Conservation (phyloP, 2,329 filamentous ascomycete genomes). For the Xenosphaeropsis pyriputrescens region DNA sequence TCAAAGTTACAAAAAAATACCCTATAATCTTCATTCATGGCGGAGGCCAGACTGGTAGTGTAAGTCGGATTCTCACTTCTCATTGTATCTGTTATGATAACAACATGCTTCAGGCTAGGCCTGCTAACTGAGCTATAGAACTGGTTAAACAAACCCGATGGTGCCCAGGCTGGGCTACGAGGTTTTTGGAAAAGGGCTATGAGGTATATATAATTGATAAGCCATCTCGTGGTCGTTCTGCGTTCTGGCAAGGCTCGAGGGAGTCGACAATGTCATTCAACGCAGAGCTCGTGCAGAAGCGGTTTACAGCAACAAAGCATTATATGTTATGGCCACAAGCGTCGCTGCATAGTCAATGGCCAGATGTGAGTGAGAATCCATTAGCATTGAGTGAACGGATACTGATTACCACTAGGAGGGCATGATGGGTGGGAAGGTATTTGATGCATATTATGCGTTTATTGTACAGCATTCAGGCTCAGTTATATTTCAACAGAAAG, state of each 20-base stretch:
- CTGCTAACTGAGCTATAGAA: slow-evolving; percentile 12
- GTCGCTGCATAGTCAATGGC: slow-evolving; percentile 23
- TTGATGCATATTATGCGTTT: slow-evolving; percentile 20
- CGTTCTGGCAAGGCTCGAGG: not conserved
- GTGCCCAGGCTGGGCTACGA: slow-evolving; percentile 28
- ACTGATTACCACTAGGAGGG: slow-evolving; percentile 6
- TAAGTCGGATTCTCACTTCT: slow-evolving; percentile 3
- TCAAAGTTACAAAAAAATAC: slow-evolving; percentile 1
- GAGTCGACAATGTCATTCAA: not conserved
- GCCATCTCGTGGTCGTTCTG: slow-evolving; percentile 7
- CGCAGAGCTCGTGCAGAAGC: not conserved
- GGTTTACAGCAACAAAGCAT: not conserved
- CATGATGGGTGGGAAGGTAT: slow-evolving; percentile 9
- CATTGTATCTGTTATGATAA: too few relatives aligned
- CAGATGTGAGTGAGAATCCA: slow-evolving; percentile 5
- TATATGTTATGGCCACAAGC: slow-evolving; percentile 12
- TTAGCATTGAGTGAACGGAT: not conserved
- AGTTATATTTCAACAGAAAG: slow-evolving; percentile 19
- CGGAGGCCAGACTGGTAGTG: slow-evolving; percentile 11
- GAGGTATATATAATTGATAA: slow-evolving; percentile 25
- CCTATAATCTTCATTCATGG: slow-evolving; percentile 14
- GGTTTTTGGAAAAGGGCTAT: slow-evolving; percentile 28
- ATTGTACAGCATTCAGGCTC: slow-evolving; percentile 22
- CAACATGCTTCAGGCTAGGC: not conserved
- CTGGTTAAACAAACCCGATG: slow-evolving; percentile 31